phyloP scores from a whole-genome alignment of 2,329 filamentous ascomycete genomes.

The Aspergillus alliaceus region DNA sequence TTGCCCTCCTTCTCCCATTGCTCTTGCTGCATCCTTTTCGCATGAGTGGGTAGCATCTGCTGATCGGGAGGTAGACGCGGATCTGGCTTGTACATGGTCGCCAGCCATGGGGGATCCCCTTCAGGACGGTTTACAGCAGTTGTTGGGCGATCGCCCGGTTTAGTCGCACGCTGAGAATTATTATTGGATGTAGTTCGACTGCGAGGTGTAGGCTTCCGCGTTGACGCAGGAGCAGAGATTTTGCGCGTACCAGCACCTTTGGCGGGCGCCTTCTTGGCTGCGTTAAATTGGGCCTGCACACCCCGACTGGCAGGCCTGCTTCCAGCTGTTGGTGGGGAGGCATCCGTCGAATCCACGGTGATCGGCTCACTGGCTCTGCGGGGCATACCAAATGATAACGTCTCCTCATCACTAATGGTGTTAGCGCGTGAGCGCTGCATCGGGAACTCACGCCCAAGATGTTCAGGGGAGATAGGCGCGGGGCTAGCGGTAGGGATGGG shows the following conservation, averaged over 20 bases:
- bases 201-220: constrained; percentile 42
- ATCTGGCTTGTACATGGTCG: constrained; percentile 93
- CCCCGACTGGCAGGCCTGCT: constrained; percentile 35
- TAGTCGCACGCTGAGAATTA: constrained; percentile 57
- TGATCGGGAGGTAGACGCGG: constrained; percentile 91
- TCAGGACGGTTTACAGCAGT: constrained; percentile 71
- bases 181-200: constrained; percentile 35
- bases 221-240: constrained; percentile 37
- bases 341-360: constrained; percentile 21
- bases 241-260: constrained; percentile 35
- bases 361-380: constrained; percentile 65
- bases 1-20: constrained; percentile 93
- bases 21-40: constrained; percentile 85
- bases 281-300: constrained; percentile 26
- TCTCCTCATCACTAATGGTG: constrained; percentile 61
- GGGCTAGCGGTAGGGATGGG: constrained; percentile 81
- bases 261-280: constrained; percentile 31
- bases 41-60: constrained; percentile 92
- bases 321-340: constrained; percentile 25
- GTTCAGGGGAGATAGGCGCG: constrained; percentile 69
- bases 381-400: constrained; percentile 60
- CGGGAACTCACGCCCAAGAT: constrained; percentile 72
- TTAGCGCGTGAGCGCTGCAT: constrained; percentile 60
- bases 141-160: constrained; percentile 56
- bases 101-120: constrained; percentile 93